A percentile compares a stretch with the other conserved stretches of the same genome.
Evolutionary conservation across 345 rosid genomes (phyloP).

Genomic region (Hibiscus tridactylites): DNA sequence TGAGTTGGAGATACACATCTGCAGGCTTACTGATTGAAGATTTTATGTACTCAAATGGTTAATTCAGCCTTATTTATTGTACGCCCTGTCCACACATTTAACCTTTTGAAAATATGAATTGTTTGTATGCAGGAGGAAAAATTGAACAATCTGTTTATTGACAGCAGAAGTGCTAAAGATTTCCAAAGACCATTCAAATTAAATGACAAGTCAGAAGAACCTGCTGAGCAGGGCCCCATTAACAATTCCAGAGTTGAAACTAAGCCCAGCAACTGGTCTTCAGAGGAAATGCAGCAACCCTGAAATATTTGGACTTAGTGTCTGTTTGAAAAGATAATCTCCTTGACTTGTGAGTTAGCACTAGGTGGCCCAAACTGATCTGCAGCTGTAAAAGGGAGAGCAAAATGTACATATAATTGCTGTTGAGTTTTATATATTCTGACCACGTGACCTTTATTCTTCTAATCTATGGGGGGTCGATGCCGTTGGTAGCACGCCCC

Average conservation of each 20-base stretch:
- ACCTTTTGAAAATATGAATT: not conserved
- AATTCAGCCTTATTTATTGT: no score
- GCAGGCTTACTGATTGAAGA: not conserved
- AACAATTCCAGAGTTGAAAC: constrained; percentile 14
- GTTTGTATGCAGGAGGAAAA: constrained; percentile 63
- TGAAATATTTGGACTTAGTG: constrained; percentile 15
- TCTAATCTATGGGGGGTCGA: no score
- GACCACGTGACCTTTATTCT: no score
- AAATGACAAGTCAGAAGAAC: constrained; percentile 34
- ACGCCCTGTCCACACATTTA: no score
- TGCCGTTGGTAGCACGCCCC: no score
- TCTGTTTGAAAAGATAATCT: not conserved
- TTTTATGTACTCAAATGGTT: no score
- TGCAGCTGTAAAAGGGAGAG: not conserved
- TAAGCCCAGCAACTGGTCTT: constrained; percentile 31
- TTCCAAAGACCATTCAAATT: constrained; percentile 68
- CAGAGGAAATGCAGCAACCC: constrained; percentile 47
- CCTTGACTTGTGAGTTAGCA: not conserved
- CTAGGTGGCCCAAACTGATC: not conserved
- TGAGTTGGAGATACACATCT: not conserved
- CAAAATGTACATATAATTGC: constrained; percentile 12
- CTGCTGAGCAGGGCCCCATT: constrained; percentile 27
- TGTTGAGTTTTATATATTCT: no score
- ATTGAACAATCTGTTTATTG: constrained; percentile 58
- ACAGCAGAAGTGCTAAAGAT: constrained; percentile 55